These are phyloP conservation scores for Sisymbrium irio DNA, from an alignment of 345 rosid species.

Conservation along the genomic window DNA sequence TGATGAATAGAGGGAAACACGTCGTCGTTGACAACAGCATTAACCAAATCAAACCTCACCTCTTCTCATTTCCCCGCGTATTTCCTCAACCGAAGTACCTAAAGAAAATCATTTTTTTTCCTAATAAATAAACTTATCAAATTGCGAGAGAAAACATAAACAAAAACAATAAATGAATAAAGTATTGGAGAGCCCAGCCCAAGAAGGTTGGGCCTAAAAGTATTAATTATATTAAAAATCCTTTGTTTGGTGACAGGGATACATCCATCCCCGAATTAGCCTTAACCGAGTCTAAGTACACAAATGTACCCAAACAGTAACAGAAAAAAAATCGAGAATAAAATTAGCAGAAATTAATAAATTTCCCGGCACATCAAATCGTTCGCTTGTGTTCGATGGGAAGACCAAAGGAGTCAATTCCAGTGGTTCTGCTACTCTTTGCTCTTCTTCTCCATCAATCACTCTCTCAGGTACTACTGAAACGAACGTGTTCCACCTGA, in stretches of 20 bases:
- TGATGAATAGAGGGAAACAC: conserved; percentile 32
- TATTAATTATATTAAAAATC: background rate
- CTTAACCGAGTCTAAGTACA: background rate
- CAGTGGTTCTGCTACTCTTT: conserved; percentile 20
- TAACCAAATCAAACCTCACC: conserved; percentile 35
- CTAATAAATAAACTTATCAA: background rate
- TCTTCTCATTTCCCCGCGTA: conserved; percentile 25
- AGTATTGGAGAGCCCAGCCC: too few relatives aligned
- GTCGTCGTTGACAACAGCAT: conserved; percentile 34
- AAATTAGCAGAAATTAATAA: background rate
- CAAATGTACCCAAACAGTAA: background rate
- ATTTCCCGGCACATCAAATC: background rate
- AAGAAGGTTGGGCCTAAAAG: background rate
- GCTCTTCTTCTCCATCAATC: conserved; percentile 24
- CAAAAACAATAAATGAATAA: too few relatives aligned
- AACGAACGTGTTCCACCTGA: background rate
- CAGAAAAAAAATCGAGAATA: background rate
- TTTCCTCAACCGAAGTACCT: conserved; percentile 8
- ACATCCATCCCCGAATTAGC: background rate
- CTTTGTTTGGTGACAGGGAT: conserved; percentile 20
- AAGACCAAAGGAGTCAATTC: conserved; percentile 22
- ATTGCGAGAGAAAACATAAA: background rate
- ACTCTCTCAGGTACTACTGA: conserved; percentile 33
- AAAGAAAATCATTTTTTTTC: background rate
- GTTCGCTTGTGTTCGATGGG: conserved; percentile 24